Percentiles rank a stretch among this genome's conserved stretches.
phyloP scores from a whole-genome alignment of 1,284 basidiomycete genomes.

The Golubevia pallescens region DNA sequence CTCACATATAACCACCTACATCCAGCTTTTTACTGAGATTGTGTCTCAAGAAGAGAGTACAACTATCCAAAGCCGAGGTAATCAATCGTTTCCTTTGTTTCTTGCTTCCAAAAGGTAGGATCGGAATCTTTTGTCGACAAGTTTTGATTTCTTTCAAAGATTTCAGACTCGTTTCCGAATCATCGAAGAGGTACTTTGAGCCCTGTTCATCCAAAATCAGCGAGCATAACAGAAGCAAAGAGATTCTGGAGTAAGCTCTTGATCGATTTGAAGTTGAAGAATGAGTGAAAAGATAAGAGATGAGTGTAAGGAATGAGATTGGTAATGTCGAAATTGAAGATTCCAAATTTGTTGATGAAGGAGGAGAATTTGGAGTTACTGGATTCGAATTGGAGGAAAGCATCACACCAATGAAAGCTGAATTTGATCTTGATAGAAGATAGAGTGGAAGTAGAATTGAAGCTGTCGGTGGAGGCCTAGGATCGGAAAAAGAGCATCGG shows the following conservation, averaged over 20 bases:
- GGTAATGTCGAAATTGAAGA: constrained; percentile 7
- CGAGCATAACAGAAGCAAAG: constrained; percentile 25
- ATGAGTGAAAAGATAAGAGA: constrained; percentile 43
- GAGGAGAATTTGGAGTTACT: constrained; percentile 1
- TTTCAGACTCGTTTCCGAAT: constrained; percentile 8
- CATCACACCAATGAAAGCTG: constrained; percentile 27
- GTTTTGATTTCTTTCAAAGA: constrained; percentile 21
- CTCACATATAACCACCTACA: constrained; percentile 25
- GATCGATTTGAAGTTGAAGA: constrained; percentile 32
- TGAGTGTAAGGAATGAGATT: constrained; percentile 28
- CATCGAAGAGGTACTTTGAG: constrained; percentile 22
- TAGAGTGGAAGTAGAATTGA: constrained; percentile 34
- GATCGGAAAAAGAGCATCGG: too few relatives aligned
- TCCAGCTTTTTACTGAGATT: constrained; percentile 52
- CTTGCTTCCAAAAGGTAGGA: constrained; percentile 19
- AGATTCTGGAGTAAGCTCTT: constrained; percentile 26
- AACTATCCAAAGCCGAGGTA: constrained; percentile 33
- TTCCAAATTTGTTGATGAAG: not conserved
- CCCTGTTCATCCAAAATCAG: constrained; percentile 24
- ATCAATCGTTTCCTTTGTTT: constrained; percentile 32
- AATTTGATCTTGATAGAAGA: constrained; percentile 34
- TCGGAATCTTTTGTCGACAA: constrained; percentile 47
- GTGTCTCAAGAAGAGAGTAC: constrained; percentile 38
- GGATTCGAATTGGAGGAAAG: too few relatives aligned
- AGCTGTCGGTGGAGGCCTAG: constrained; percentile 20